Evolutionary conservation across 1,284 basidiomycete species (phyloP).

Genomic region (Uromyces viciae-fabae): DNA sequence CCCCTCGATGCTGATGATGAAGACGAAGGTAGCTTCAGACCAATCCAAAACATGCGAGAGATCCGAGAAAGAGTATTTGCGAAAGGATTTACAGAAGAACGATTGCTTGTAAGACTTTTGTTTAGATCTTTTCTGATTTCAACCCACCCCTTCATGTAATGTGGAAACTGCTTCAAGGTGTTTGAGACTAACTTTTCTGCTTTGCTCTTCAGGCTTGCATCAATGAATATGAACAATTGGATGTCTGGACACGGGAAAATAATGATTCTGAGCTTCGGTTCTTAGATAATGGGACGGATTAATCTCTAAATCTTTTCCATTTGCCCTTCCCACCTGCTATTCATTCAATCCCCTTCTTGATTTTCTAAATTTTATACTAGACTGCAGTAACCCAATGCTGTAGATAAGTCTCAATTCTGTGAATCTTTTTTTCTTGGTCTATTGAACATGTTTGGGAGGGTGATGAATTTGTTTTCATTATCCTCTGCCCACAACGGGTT

Average conservation of each 20-base stretch:
- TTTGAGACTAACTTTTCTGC: background rate
- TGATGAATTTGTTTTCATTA: background rate
- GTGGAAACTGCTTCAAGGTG: background rate
- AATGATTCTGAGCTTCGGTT: constrained; percentile 40
- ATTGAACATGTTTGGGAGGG: background rate
- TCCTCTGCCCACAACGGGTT: too few relatives aligned
- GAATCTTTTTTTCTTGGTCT: background rate
- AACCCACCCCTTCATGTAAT: background rate
- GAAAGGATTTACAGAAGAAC: constrained; percentile 81
- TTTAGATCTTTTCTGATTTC: constrained; percentile 52
- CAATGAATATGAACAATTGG: constrained; percentile 49
- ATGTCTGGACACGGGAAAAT: constrained; percentile 48
- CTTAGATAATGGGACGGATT: constrained; percentile 38
- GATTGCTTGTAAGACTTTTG: constrained; percentile 75
- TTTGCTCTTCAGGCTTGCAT: constrained; percentile 47
- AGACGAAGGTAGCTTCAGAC: constrained; percentile 54
- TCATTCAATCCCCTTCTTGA: background rate
- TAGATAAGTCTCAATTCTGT: background rate
- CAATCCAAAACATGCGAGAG: constrained; percentile 68
- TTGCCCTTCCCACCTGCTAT: background rate
- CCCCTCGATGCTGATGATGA: constrained; percentile 58
- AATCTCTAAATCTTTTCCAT: background rate
- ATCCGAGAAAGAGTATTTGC: constrained; percentile 76
- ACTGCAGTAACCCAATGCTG: too few relatives aligned
- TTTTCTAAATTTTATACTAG: background rate